Evolutionary conservation across 192 early-diverging fungal species (phyloP).

Genomic region (Backusella tarrabulga): DNA sequence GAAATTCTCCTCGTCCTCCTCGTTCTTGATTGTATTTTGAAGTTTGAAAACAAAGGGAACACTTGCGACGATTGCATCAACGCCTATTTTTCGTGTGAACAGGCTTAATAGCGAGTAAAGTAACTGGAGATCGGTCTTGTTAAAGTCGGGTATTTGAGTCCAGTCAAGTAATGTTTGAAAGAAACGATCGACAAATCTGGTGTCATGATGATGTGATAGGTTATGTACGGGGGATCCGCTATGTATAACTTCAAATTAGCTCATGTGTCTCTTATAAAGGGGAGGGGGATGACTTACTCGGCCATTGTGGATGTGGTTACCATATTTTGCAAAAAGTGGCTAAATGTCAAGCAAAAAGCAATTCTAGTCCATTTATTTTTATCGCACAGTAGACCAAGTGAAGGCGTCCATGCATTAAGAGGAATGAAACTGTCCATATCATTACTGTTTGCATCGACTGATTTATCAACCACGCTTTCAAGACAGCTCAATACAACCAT

Average conservation of each 20-base stretch:
- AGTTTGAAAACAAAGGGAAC: constrained; percentile 29
- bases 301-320: neutral
- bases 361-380: constrained; percentile 27
- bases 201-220: constrained; percentile 19
- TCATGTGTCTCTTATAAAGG: neutral
- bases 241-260: neutral
- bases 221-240: constrained; percentile 2
- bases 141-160: constrained; percentile 16
- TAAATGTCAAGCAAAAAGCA: constrained; percentile 18
- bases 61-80: constrained; percentile 24
- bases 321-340: neutral
- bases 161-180: constrained; percentile 22
- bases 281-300: neutral
- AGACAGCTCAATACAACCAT: constrained; percentile 47
- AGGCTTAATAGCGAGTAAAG: constrained; percentile 12
- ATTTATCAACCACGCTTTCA: neutral
- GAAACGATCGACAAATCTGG: constrained; percentile 17
- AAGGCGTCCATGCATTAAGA: constrained; percentile 17
- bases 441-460: neutral
- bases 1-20: neutral
- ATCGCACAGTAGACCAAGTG: constrained; percentile 22
- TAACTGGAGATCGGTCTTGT: constrained; percentile 3
- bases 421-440: neutral
- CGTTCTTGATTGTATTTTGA: constrained; percentile 16
- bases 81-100: constrained; percentile 18